These are phyloP conservation scores for Heterobasidion occidentale DNA, from an alignment of 1,284 basidiomycete genomes.

Conservation along the genomic window DNA sequence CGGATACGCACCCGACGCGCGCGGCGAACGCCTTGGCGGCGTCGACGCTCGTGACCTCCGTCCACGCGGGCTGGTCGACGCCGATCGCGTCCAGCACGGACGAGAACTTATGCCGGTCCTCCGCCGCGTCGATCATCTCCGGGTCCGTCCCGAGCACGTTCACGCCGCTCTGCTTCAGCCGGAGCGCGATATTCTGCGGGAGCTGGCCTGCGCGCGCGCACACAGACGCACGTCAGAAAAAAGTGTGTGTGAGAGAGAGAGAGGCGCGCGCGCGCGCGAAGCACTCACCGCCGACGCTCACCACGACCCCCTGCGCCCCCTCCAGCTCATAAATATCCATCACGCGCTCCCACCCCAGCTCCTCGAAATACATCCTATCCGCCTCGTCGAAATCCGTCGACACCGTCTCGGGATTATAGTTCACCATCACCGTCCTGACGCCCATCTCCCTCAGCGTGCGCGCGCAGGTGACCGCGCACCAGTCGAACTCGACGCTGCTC, in stretches of 20 bases:
- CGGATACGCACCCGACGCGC: constrained; percentile 64
- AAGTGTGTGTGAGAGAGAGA: not conserved
- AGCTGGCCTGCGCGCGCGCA: constrained; percentile 60
- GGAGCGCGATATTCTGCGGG: constrained; percentile 97
- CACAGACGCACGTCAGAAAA: constrained; percentile 1
- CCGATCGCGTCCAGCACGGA: constrained; percentile 91
- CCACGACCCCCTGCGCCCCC: constrained; percentile 86
- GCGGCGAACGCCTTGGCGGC: constrained; percentile 90
- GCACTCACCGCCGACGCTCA: constrained; percentile 85
- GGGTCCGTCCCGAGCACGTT: constrained; percentile 97
- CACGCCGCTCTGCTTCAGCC: constrained; percentile 85
- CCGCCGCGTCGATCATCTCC: constrained; percentile 91
- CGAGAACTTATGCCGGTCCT: constrained; percentile 99
- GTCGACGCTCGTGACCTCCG: constrained; percentile 83
- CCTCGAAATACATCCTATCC: constrained; percentile 97
- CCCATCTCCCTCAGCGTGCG: constrained; percentile 88
- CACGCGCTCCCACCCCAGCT: constrained; percentile 94
- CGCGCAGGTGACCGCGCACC: constrained; percentile 98
- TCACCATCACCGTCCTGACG: constrained; percentile 97
- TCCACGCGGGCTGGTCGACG: constrained; percentile 97
- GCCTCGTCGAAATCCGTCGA: constrained; percentile 99
- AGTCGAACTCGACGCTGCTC: constrained; percentile 98
- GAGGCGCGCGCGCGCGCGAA: constrained; percentile 4
- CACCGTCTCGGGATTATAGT: constrained; percentile 99
- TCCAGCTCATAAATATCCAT: constrained; percentile 99